Evolutionary conservation across 768 basidiomycete species (phyloP).

Genomic region (Hygrophoropsis aurantiaca): DNA sequence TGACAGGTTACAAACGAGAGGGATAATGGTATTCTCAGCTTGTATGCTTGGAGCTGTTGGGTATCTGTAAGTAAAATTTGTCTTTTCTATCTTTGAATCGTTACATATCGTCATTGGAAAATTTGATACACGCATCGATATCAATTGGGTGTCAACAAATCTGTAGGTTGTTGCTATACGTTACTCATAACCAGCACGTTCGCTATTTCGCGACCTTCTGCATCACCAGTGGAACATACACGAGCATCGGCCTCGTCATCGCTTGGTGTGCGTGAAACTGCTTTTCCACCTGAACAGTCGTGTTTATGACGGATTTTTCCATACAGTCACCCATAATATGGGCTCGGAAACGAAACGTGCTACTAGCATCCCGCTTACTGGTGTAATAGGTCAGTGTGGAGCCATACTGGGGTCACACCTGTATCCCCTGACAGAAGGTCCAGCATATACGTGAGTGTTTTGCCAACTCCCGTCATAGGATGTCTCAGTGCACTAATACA

Average conservation of each 20-base stretch:
- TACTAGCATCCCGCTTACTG: conserved; percentile 40
- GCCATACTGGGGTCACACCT: conserved; percentile 41
- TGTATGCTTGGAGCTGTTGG: conserved; percentile 40
- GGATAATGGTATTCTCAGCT: conserved; percentile 32
- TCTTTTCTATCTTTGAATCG: too few relatives aligned
- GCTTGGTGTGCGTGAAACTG: conserved; percentile 52
- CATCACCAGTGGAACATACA: conserved; percentile 45
- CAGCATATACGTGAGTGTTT: conserved; percentile 33
- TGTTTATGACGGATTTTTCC: too few relatives aligned
- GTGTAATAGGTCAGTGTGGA: conserved; percentile 43
- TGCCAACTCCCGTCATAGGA: too few relatives aligned
- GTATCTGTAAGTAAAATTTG: conserved; percentile 36
- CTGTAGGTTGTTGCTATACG: conserved; percentile 38
- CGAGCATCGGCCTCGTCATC: conserved; percentile 42
- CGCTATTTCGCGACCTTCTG: conserved; percentile 49
- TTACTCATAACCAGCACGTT: conserved; percentile 30
- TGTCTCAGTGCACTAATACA: too few relatives aligned
- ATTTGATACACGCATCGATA: too few relatives aligned
- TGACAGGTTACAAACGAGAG: conserved; percentile 58
- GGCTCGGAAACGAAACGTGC: conserved; percentile 48
- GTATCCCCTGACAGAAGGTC: conserved; percentile 41
- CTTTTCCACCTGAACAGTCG: neutral
- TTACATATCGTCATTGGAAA: too few relatives aligned
- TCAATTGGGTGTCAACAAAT: too few relatives aligned
- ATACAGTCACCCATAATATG: conserved; percentile 40